Conservation (phyloP, 352 stramenopile species). For the Pythium monospermum region DNA sequence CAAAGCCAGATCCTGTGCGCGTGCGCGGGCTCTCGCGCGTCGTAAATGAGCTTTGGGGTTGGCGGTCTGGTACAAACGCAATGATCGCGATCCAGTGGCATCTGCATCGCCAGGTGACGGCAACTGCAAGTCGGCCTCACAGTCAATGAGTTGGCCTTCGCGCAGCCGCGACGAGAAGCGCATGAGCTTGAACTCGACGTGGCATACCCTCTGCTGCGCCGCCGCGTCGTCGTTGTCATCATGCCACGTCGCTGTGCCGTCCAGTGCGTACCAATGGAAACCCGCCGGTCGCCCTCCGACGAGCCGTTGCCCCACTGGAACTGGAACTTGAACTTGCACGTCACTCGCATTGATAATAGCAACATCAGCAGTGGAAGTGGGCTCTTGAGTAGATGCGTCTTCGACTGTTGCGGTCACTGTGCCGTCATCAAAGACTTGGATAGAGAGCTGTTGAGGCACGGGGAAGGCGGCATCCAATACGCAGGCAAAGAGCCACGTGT, state of each 20-base stretch:
- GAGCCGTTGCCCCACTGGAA: no score
- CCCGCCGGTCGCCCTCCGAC: not conserved
- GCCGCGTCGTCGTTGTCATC: constrained; percentile 7
- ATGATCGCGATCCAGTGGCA: not conserved
- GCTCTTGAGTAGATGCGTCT: not conserved
- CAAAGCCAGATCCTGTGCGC: constrained; percentile 9
- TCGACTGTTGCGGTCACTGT: constrained; percentile 12
- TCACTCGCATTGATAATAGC: no score
- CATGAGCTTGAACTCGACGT: constrained; percentile 14
- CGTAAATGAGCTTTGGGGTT: no score
- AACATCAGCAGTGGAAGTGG: no score
- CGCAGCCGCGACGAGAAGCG: constrained; percentile 15
- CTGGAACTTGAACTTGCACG: no score
- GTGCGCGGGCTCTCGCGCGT: no score
- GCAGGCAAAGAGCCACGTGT: constrained; percentile 10
- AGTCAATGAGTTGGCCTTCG: constrained; percentile 13
- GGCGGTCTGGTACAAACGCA: not conserved
- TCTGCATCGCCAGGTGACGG: constrained; percentile 5
- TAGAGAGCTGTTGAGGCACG: not conserved
- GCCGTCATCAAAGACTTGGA: constrained; percentile 16
- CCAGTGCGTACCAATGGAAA: constrained; percentile 12
- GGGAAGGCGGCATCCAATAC: constrained; percentile 5
- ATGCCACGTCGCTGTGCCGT: constrained; percentile 11
- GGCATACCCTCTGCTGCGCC: not conserved
- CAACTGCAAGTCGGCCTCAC: constrained; percentile 8